phyloP scores from a whole-genome alignment of 345 rosid species.

The Dovyalis caffra region DNA sequence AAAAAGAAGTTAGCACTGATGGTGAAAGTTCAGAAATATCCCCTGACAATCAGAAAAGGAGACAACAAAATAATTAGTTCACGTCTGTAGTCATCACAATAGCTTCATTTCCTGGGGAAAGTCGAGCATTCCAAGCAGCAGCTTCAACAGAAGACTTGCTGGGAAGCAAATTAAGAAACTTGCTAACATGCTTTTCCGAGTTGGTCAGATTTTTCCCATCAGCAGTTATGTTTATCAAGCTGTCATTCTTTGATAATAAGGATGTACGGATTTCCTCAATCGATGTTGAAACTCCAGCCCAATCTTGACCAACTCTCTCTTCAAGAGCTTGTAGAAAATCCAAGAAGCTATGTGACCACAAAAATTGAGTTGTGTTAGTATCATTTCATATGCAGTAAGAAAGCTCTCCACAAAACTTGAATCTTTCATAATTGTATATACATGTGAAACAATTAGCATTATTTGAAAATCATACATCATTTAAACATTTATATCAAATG shows the following conservation, averaged over 20 bases:
- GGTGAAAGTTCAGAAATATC: not conserved
- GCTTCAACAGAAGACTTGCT: slow-evolving; percentile 42
- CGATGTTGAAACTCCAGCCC: slow-evolving; percentile 83
- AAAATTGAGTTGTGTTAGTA: slow-evolving; percentile 21
- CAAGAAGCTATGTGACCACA: slow-evolving; percentile 56
- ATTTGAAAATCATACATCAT: not conserved
- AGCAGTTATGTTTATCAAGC: slow-evolving; percentile 87
- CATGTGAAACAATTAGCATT: slow-evolving; percentile 3
- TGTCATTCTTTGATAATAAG: slow-evolving; percentile 67
- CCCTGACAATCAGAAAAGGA: not conserved
- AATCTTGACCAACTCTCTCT: slow-evolving; percentile 79
- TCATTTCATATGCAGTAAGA: not conserved
- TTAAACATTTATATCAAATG: not conserved
- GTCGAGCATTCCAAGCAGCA: slow-evolving; percentile 57
- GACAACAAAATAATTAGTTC: not conserved
- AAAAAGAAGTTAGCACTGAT: too few species aligned
- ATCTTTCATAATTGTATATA: not conserved
- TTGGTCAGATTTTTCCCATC: slow-evolving; percentile 64
- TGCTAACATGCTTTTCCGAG: slow-evolving; percentile 62
- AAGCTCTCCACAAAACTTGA: not conserved
- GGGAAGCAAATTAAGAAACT: slow-evolving; percentile 87
- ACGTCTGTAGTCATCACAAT: slow-evolving; percentile 95
- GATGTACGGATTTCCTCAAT: slow-evolving; percentile 84
- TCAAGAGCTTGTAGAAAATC: slow-evolving; percentile 80
- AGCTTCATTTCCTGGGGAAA: slow-evolving; percentile 75